Evolutionary conservation across 1,284 basidiomycete genomes (phyloP).

Genomic region (Ganoderma multipileum): DNA sequence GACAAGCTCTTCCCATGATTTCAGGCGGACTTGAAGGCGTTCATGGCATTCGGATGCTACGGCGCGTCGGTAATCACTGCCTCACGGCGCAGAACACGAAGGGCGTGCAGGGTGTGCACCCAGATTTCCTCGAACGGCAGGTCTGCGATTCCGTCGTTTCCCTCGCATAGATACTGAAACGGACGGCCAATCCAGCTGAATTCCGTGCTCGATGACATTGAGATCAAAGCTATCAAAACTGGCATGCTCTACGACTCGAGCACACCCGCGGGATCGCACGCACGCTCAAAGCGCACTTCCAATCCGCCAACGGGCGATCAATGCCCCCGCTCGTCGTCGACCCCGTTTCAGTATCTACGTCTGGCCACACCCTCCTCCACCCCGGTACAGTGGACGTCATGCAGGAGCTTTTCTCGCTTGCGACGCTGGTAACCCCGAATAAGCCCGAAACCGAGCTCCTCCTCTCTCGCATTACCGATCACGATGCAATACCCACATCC

Average conservation of each 20-base stretch:
- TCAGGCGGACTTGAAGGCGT: slow-evolving; percentile 88
- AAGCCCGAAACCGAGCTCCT: slow-evolving; percentile 82
- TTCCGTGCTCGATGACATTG: slow-evolving; percentile 80
- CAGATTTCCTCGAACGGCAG: slow-evolving; percentile 76
- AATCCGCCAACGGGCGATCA: slow-evolving; percentile 6
- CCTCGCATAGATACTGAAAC: too few relatives aligned
- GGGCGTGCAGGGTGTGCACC: slow-evolving; percentile 81
- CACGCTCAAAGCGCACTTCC: slow-evolving; percentile 51
- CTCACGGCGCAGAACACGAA: slow-evolving; percentile 92
- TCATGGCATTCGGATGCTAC: slow-evolving; percentile 82
- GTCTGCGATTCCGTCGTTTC: slow-evolving; percentile 53
- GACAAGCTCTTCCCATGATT: background rate
- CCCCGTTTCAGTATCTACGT: slow-evolving; percentile 94
- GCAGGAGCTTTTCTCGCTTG: slow-evolving; percentile 72
- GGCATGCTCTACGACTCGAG: slow-evolving; percentile 81
- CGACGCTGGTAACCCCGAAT: slow-evolving; percentile 88
- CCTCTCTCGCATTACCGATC: slow-evolving; percentile 46
- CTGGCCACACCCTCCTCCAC: slow-evolving; percentile 83
- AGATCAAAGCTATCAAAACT: slow-evolving; percentile 84
- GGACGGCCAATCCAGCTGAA: slow-evolving; percentile 58
- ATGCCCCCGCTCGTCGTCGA: slow-evolving; percentile 77
- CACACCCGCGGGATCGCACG: slow-evolving; percentile 52
- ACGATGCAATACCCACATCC: slow-evolving; percentile 1
- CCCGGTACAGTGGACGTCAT: slow-evolving; percentile 71
- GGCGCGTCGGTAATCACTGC: slow-evolving; percentile 91